Base-by-base conservation (phyloP, 1,284 basidiomycete genomes). In the Serendipita sp. region DNA sequence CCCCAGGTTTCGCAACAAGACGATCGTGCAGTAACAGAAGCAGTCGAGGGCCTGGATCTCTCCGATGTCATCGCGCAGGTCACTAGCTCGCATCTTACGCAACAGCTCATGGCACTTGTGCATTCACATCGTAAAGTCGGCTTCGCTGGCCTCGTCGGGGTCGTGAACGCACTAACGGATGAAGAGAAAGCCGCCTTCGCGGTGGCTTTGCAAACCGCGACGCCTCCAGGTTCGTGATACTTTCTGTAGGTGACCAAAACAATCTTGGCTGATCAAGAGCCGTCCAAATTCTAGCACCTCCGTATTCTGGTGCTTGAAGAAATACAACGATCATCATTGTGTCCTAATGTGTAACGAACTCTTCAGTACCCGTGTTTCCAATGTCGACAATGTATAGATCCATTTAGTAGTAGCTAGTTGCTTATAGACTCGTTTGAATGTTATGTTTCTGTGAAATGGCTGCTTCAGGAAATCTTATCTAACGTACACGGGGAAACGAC, bases 111-210 rank as follows among this genome's bases (percentile, higher is more conserved):
- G 17, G 79, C 82, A 15, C 73, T 85, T 62, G 78, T 81, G 5
- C 81, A 82, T 64, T 82, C 83, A 67, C 84, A 91, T 70, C 79
- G 82, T 61, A 87, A 87, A 72, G 82, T 81, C 5, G 80, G 85
- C 3, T 70, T 91, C 62, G 82, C 82, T 63, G 82, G 87, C 35
- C 77, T 91, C 55, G 71, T 82, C 62, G 81, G 83, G 53, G 72
- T 90, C 6, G 79, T 83, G 3, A 86, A 90, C 62, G 79, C 79
- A 34, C 78, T 93, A 61, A 78, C 83, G 0, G 80, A 85, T 5
- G 87, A 89, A 42, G 89, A 92, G 68, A 84, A 83, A 72, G 72
- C 79, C 15, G 73, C 79, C 0, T 71, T 93, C 61, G 76, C 87
- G 55, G 73, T 75, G 49, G 80, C 81, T 32, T 76, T 90, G 61